Conservation (phyloP, 2,329 filamentous ascomycete species). For the Pestalotiopsis sp. region DNA sequence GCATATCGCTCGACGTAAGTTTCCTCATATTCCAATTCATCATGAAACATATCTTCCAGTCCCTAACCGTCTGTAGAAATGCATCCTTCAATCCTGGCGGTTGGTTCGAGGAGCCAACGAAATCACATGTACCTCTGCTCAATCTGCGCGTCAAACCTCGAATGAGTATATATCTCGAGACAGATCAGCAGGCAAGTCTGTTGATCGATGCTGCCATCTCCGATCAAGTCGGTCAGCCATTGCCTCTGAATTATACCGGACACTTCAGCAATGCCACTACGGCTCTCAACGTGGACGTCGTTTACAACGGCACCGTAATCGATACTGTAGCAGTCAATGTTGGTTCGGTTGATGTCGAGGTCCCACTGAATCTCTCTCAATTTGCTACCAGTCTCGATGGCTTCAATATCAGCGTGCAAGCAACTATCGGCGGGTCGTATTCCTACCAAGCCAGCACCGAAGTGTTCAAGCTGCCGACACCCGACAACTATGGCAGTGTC, state of each 20-base stretch:
- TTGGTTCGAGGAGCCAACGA: conserved; percentile 40
- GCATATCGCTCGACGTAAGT: conserved; percentile 42
- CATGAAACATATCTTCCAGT: background rate
- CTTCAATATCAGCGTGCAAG: conserved; percentile 17
- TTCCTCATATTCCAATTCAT: background rate
- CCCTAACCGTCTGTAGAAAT: conserved; percentile 33
- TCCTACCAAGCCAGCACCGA: conserved; percentile 18
- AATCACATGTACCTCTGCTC: conserved; percentile 38
- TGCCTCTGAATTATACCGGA: conserved; percentile 17
- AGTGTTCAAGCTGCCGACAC: conserved; percentile 19
- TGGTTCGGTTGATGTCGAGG: conserved; percentile 18
- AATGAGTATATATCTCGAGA: conserved; percentile 48
- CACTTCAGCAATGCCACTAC: background rate
- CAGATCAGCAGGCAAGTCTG: conserved; percentile 38
- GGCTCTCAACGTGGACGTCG: background rate
- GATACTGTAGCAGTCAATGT: conserved; percentile 11
- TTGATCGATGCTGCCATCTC: conserved; percentile 45
- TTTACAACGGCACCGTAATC: background rate
- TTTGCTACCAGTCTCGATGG: conserved; percentile 15
- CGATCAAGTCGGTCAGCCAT: conserved; percentile 37
- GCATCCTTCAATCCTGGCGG: conserved; percentile 50
- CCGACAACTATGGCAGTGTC: conserved; percentile 20
- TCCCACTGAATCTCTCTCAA: conserved; percentile 13
- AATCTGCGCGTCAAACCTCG: conserved; percentile 47
- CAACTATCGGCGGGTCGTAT: conserved; percentile 11